phyloP scores from a whole-genome alignment of 352 stramenopile genomes.

The Pythium folliculosum region DNA sequence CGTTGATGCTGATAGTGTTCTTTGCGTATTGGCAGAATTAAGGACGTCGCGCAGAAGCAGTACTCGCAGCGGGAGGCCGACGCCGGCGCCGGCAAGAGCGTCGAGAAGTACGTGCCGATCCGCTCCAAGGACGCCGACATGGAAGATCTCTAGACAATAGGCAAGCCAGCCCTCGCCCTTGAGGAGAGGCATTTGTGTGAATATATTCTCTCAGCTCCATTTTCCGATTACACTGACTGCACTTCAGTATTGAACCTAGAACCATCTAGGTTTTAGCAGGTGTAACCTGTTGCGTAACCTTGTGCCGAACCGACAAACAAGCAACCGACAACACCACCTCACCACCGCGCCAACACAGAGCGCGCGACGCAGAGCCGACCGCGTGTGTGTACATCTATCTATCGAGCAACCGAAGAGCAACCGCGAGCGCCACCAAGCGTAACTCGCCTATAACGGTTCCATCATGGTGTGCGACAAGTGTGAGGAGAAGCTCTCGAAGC shows the following conservation, averaged over 20 bases:
- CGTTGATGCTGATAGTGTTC: not conserved
- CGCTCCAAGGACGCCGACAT: constrained; percentile 52
- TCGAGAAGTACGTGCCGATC: constrained; percentile 72
- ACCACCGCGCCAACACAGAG: no score
- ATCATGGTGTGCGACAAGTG: constrained; percentile 77
- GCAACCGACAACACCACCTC: no score
- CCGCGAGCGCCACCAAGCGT: not conserved
- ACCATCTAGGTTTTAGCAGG: not conserved
- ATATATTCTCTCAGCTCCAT: constrained; percentile 19
- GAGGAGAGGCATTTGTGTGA: not conserved
- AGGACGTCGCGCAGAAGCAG: constrained; percentile 89
- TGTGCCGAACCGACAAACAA: no score
- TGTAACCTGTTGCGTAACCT: not conserved
- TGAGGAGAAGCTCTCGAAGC: constrained; percentile 75
- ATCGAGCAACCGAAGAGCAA: not conserved
- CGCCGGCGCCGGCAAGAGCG: constrained; percentile 61
- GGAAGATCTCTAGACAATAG: constrained; percentile 59
- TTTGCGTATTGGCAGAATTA: constrained; percentile 44
- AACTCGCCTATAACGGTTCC: no score
- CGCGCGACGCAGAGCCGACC: no score
- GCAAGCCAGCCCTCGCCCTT: no score
- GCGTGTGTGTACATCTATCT: no score
- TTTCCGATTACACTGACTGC: not conserved
- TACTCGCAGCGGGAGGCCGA: constrained; percentile 88
- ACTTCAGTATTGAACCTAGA: not conserved